These are phyloP conservation scores for Lepiota venenata DNA, from an alignment of 768 basidiomycete genomes.

Conservation along the genomic window DNA sequence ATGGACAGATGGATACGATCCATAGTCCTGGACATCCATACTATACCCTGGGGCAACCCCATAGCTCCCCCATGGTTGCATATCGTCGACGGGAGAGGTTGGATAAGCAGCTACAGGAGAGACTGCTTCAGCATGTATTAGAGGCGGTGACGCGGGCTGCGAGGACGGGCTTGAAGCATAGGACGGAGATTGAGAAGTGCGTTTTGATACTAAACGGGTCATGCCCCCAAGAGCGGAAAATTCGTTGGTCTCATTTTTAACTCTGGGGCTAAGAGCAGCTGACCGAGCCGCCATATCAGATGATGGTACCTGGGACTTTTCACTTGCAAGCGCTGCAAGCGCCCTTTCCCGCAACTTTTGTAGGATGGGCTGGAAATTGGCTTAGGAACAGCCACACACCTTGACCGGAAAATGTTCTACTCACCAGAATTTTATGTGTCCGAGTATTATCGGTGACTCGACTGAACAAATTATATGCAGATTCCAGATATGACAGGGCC, in stretches of 20 bases:
- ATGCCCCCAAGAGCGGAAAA: conserved; percentile 59
- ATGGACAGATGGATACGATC: conserved; percentile 10
- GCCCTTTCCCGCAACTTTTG: conserved; percentile 55
- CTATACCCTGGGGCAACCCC: conserved; percentile 10
- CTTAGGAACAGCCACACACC: not conserved
- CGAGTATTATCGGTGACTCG: conserved; percentile 50
- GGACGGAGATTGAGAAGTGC: conserved; percentile 44
- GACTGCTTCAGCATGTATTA: conserved; percentile 11
- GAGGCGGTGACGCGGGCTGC: conserved; percentile 44
- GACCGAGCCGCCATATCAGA: conserved; percentile 24
- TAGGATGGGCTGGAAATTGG: conserved; percentile 49
- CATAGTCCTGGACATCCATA: conserved; percentile 17
- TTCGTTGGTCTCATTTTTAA: conserved; percentile 62
- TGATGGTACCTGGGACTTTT: conserved; percentile 18
- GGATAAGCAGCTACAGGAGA: conserved; percentile 12
- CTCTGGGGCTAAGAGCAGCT: conserved; percentile 33
- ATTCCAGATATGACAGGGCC: conserved; percentile 65
- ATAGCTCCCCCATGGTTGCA: conserved; percentile 28
- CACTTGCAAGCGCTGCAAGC: conserved; percentile 33
- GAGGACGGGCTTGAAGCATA: conserved; percentile 40
- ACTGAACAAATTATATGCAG: conserved; percentile 54
- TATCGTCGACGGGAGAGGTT: conserved; percentile 6
- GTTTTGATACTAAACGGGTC: conserved; percentile 57
- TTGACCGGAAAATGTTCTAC: conserved; percentile 18
- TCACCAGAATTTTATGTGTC: conserved; percentile 57